Conservation (phyloP, 2,329 filamentous ascomycete species). For the Beauveria varroae region DNA sequence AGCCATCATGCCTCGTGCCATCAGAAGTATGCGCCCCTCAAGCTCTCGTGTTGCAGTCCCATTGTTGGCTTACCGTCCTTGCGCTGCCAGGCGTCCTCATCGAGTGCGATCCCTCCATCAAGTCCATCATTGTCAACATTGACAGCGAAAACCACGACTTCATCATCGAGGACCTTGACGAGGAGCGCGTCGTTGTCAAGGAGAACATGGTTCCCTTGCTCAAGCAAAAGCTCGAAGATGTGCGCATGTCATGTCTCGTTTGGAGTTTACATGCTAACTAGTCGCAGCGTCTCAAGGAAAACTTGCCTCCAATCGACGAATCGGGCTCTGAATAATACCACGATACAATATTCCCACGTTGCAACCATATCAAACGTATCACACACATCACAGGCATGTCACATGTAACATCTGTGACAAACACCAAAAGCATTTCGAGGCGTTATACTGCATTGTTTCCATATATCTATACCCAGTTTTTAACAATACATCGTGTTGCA, state of each 20-base stretch:
- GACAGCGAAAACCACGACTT: constrained; percentile 63
- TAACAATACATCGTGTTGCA: not conserved
- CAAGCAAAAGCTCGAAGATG: constrained; percentile 62
- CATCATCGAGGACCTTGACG: constrained; percentile 75
- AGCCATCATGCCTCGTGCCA: constrained; percentile 1
- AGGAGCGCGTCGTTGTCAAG: constrained; percentile 67
- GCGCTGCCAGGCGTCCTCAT: constrained; percentile 56
- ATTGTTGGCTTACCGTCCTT: not conserved
- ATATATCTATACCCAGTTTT: not conserved
- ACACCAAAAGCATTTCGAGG: not conserved
- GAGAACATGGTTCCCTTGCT: constrained; percentile 62
- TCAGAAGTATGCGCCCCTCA: constrained; percentile 43
- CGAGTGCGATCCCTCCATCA: constrained; percentile 80
- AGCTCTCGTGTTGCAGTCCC: constrained; percentile 33
- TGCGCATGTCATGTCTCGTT: constrained; percentile 26
- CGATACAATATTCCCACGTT: not conserved
- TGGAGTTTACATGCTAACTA: not conserved
- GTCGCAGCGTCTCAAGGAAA: constrained; percentile 42
- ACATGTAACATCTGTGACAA: not conserved
- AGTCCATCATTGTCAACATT: constrained; percentile 74
- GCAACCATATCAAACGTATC: no score
- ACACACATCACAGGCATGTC: constrained; percentile 1
- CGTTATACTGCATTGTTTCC: not conserved
- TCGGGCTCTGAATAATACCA: constrained; percentile 37
- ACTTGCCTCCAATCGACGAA: constrained; percentile 42